A percentile compares a stretch with the other conserved stretches of the same genome.
Evolutionary conservation across 495 filamentous ascomycete species (phyloP).

Genomic region (Penicillium ucsense): DNA sequence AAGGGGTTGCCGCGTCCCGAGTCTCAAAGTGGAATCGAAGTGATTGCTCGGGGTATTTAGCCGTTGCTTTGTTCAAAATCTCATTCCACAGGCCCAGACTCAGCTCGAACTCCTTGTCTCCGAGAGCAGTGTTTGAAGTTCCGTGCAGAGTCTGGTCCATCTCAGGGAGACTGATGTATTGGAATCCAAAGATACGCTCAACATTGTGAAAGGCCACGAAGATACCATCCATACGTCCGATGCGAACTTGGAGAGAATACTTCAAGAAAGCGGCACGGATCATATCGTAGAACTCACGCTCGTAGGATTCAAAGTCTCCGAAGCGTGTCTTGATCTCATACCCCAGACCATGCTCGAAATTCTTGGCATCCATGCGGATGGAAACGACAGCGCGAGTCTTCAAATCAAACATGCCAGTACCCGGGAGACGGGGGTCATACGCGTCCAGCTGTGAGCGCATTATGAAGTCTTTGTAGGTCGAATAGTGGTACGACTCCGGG

Average conservation of each 20-base stretch:
- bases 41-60: slow-evolving; percentile 59
- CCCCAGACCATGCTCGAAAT: slow-evolving; percentile 64
- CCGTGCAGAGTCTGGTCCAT: slow-evolving; percentile 85
- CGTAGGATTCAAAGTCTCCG: slow-evolving; percentile 80
- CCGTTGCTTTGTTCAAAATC: slow-evolving; percentile 61
- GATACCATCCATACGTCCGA: slow-evolving; percentile 97
- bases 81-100: slow-evolving; percentile 73
- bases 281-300: slow-evolving; percentile 96
- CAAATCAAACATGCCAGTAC: slow-evolving; percentile 91
- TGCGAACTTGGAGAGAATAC: slow-evolving; percentile 90
- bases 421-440: slow-evolving; percentile 74
- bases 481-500: slow-evolving; percentile 78
- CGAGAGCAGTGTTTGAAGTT: slow-evolving; percentile 49
- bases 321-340: slow-evolving; percentile 74
- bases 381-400: slow-evolving; percentile 89
- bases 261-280: slow-evolving; percentile 90
- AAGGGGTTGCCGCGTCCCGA: slow-evolving; percentile 44
- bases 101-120: slow-evolving; percentile 78
- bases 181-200: slow-evolving; percentile 92
- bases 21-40: slow-evolving; percentile 86
- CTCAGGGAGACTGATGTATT: slow-evolving; percentile 77
- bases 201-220: slow-evolving; percentile 98
- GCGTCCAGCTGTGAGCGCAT: slow-evolving; percentile 97
- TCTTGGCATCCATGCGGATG: slow-evolving; percentile 71
- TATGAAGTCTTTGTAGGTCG: slow-evolving; percentile 78